Evolutionary conservation across 441 rosid genomes (phyloP).

Genomic region (Erodium moschatum): DNA sequence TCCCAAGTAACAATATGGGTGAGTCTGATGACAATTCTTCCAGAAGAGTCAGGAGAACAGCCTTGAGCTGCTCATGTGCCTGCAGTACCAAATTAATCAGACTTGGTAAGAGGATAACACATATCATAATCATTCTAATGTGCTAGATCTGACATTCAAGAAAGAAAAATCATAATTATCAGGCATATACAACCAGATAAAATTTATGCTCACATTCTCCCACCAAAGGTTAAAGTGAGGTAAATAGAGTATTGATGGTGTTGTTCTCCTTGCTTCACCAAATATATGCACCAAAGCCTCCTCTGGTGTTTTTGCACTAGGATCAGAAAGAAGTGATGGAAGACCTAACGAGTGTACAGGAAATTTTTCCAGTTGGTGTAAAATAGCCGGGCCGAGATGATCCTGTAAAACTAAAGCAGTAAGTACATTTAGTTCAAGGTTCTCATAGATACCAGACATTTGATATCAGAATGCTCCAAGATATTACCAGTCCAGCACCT

Average conservation of each 20-base stretch:
- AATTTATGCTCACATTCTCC: conserved; percentile 71
- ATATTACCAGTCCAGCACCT: conserved; percentile 92
- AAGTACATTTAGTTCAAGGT: conserved; percentile 48
- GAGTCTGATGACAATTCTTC: conserved; percentile 88
- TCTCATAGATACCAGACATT: conserved; percentile 19
- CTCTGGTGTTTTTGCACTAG: conserved; percentile 97
- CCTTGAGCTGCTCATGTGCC: conserved; percentile 96
- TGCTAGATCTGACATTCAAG: conserved; percentile 5
- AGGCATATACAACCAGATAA: conserved; percentile 13
- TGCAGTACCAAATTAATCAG: conserved; percentile 35
- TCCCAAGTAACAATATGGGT: conserved; percentile 80
- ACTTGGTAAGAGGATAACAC: conserved; percentile 14
- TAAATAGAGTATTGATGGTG: conserved; percentile 87
- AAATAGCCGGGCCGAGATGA: conserved; percentile 96
- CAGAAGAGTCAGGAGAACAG: conserved; percentile 74
- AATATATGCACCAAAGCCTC: conserved; percentile 98
- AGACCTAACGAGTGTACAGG: conserved; percentile 99
- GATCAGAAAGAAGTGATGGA: conserved; percentile 97
- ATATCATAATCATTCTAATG: conserved; percentile 14
- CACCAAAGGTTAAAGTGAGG: conserved; percentile 96
- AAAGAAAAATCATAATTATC: background rate
- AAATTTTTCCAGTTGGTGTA: conserved; percentile 94
- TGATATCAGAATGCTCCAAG: conserved; percentile 25
- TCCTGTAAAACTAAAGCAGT: conserved; percentile 85
- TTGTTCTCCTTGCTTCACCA: conserved; percentile 95